Conservation (phyloP, 257 asterid genomes). For the Primulina tabacum region DNA sequence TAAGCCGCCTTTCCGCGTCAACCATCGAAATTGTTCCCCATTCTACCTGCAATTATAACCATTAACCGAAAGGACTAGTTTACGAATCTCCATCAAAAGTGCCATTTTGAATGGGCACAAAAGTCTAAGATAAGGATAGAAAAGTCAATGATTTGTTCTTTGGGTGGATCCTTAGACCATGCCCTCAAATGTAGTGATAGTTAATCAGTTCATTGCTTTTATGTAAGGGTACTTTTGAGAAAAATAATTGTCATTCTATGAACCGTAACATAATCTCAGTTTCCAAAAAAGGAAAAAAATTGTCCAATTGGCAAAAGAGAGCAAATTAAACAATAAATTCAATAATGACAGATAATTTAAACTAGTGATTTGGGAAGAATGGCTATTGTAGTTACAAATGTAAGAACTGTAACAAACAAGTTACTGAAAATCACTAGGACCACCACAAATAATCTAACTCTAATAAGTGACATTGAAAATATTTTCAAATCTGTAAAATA, state of each 20-base stretch:
- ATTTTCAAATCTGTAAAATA: neutral
- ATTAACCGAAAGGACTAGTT: conserved; percentile 15
- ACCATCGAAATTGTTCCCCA: conserved; percentile 99
- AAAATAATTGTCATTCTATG: neutral
- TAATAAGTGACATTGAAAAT: neutral
- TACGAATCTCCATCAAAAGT: neutral
- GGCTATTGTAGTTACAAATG: neutral
- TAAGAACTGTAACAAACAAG: conserved; percentile 11
- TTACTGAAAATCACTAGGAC: neutral
- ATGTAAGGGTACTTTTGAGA: neutral
- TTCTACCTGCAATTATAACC: conserved; percentile 57
- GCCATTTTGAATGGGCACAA: neutral
- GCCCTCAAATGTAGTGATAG: neutral
- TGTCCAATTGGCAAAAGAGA: neutral
- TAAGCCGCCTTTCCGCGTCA: conserved; percentile 94
- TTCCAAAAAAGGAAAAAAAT: neutral
- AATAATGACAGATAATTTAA: neutral
- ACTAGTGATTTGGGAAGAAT: neutral
- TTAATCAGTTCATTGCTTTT: neutral
- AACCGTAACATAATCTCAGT: neutral
- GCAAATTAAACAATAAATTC: neutral
- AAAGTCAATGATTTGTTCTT: neutral
- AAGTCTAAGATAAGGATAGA: neutral
- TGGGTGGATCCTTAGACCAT: neutral
- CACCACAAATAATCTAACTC: neutral